Evolutionary conservation across 352 stramenopile species (phyloP).

Genomic region (Blastocystis sp.): DNA sequence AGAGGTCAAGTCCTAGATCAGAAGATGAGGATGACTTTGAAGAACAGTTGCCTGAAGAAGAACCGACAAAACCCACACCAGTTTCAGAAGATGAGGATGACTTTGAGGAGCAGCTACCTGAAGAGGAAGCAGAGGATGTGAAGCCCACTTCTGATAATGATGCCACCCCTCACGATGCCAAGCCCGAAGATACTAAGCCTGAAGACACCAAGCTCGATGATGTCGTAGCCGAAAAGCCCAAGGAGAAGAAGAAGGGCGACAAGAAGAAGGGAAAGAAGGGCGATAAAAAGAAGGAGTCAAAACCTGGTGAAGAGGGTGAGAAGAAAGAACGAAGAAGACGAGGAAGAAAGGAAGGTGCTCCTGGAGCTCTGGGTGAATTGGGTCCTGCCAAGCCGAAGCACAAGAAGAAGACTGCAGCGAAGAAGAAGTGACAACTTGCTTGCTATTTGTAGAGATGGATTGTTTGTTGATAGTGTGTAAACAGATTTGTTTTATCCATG

Average conservation of each 20-base stretch:
- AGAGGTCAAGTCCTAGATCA: background rate
- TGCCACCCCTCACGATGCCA: background rate
- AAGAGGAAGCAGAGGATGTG: background rate
- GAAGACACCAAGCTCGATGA: background rate
- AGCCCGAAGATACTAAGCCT: background rate
- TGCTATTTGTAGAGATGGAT: conserved; percentile 5
- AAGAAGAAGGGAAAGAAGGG: background rate
- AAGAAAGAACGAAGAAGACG: conserved; percentile 8
- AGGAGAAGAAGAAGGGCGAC: background rate
- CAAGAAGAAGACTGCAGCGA: conserved; percentile 3
- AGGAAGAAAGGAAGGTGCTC: background rate
- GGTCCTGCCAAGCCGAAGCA: background rate
- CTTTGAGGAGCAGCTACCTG: background rate
- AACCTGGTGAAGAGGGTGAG: background rate
- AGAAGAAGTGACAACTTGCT: conserved; percentile 22
- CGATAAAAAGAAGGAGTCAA: background rate
- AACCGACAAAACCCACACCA: background rate
- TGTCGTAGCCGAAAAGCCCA: background rate
- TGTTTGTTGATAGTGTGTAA: conserved; percentile 12
- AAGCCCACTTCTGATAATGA: background rate
- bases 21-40: background rate
- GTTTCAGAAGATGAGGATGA: background rate
- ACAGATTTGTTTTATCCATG: background rate
- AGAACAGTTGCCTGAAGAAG: background rate
- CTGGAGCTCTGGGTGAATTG: background rate